Base-by-base conservation (phyloP, 306 rosid genomes). In the Dalbergia cultrata region DNA sequence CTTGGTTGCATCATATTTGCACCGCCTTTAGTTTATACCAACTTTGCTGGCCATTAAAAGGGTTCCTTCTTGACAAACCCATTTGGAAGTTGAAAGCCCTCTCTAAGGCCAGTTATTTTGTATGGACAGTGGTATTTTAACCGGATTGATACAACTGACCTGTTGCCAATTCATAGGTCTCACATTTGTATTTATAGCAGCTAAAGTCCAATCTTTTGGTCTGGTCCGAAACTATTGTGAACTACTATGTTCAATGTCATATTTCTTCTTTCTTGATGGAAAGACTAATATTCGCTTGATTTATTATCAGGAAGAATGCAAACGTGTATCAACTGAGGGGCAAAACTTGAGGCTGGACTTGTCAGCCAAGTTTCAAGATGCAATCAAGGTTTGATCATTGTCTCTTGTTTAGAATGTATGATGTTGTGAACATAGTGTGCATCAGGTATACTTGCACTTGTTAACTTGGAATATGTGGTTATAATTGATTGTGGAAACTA, bases 301-400 rank as follows among this genome's bases (percentile, higher is more conserved):
- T 59, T 68, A 74, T 88, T 84, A 74, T 84, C 92, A 95, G 99
- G 97, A 87, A 73, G 99, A 95, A 75, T 95, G 97, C 83, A 93
- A 90, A 85, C 97, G 97, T 79, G 97, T 86, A 80, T 95, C 99
- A 60, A 83, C 91, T 8, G 99, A 95, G 90, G 99, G 99, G 49
- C 99, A 93, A 84, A 84, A 82, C 82, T 86, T 95, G 89, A 93
- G 99, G 86, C 76, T 92, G 81, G 99, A 93, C 75, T 83, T 95
- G 64, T 95, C 97, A 76, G 83, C 89, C 69, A 95, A 71, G 87
- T 95, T 95, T 83, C 99, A 95, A 87, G 97, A 93, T 87, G 99
- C 99, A 50, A 95, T 95, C 82, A 91, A 91, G 99, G 99, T 93
- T 60, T 50, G 87, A 21, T 63, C 33, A 5, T 70, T 74, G 49